phyloP scores from a whole-genome alignment of 2,329 filamentous ascomycete species.

The Penicillium sclerotiorum region DNA sequence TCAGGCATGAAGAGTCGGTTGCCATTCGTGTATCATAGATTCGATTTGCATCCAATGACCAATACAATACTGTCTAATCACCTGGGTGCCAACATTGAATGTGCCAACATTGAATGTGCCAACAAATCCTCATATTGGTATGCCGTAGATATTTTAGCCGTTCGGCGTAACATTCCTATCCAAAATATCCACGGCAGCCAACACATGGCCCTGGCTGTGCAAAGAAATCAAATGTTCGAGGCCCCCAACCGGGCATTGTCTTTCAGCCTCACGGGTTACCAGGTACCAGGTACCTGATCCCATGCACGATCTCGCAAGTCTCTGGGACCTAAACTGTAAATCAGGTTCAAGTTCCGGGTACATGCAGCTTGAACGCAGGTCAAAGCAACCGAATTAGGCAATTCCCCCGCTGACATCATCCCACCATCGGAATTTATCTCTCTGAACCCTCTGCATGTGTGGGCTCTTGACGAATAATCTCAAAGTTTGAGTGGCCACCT shows the following conservation, averaged over 20 bases:
- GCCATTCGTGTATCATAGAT: slow-evolving; percentile 40
- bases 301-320: not conserved
- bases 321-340: not conserved
- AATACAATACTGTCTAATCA: slow-evolving; percentile 28
- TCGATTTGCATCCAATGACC: slow-evolving; percentile 30
- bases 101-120: too few species aligned
- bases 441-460: not conserved
- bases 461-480: not conserved
- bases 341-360: slow-evolving; percentile 7
- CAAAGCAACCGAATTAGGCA: too few species aligned
- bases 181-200: too few species aligned
- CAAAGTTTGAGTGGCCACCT: too few species aligned
- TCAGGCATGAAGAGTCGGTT: slow-evolving; percentile 23
- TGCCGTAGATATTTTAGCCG: too few species aligned
- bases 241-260: not conserved
- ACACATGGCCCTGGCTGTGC: too few species aligned
- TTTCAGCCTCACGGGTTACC: not conserved
- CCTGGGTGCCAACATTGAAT: too few species aligned
- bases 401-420: slow-evolving; percentile 36
- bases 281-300: not conserved
- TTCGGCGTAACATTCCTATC: too few species aligned
- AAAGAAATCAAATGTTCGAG: not conserved
- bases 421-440: slow-evolving; percentile 8
- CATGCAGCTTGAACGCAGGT: too few species aligned
- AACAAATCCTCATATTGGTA: too few species aligned